Conservation (phyloP, 2,329 filamentous ascomycete genomes). For the Claviceps humidiphila region DNA sequence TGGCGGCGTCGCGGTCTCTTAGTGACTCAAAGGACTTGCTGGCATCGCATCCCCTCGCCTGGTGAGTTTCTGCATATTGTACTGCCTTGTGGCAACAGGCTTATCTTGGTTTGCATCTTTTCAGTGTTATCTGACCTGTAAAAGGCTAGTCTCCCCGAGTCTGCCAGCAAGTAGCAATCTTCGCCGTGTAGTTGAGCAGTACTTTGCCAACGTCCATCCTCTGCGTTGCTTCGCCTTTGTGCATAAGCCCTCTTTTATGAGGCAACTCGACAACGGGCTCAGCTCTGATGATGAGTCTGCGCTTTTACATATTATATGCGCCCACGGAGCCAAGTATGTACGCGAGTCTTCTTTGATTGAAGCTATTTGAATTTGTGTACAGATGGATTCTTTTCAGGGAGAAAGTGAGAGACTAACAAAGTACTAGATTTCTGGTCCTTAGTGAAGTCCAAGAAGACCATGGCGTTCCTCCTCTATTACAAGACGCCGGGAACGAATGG, state of each 20-base stretch:
- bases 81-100: no score
- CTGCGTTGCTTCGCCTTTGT: constrained; percentile 27
- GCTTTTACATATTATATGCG: constrained; percentile 23
- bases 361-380: no score
- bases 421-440: constrained; percentile 22
- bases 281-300: constrained; percentile 23
- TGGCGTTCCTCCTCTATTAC: constrained; percentile 16
- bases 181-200: constrained; percentile 23
- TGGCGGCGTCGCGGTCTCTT: background rate
- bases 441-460: constrained; percentile 17
- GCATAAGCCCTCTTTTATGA: constrained; percentile 25
- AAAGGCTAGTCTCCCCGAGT: constrained; percentile 20
- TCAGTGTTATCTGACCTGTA: background rate
- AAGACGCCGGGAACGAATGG: constrained; percentile 24
- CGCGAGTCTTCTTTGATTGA: no score
- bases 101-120: no score
- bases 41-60: constrained; percentile 3
- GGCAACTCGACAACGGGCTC: constrained; percentile 24
- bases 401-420: background rate
- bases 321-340: constrained; percentile 24
- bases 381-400: no score
- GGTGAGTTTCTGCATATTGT: constrained; percentile 1
- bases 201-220: constrained; percentile 27
- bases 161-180: constrained; percentile 22
- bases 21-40: background rate